Evolutionary conservation across 139 green algal genomes (phyloP).

Genomic region (Auxenochlorella pyrenoidosa): DNA sequence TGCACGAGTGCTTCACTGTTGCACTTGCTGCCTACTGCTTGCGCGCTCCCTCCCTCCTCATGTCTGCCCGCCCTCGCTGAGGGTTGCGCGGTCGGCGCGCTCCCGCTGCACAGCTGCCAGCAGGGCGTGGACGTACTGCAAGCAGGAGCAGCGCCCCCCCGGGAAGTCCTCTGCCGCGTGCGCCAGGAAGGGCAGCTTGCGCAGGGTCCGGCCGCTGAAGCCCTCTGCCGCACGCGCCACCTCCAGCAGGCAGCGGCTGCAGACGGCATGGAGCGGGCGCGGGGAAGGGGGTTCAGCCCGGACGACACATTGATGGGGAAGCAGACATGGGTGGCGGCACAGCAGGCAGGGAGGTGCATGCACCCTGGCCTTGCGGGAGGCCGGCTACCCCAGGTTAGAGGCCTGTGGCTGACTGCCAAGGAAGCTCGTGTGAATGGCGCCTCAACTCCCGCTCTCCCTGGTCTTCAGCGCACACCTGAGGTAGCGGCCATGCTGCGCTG

Average conservation of each 20-base stretch:
- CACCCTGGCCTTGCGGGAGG: too few species aligned
- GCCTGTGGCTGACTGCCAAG: too few species aligned
- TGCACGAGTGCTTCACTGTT: background rate
- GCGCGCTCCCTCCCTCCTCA: background rate
- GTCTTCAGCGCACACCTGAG: background rate
- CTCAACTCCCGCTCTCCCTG: too few species aligned
- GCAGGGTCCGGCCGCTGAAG: conserved; percentile 73
- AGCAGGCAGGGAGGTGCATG: too few species aligned
- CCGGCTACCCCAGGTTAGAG: too few species aligned
- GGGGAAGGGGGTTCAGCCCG: background rate
- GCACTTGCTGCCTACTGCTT: background rate
- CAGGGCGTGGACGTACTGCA: conserved; percentile 23
- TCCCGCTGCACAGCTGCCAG: conserved; percentile 27
- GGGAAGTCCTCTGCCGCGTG: conserved; percentile 51
- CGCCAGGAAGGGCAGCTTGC: conserved; percentile 87
- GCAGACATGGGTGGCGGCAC: too few species aligned
- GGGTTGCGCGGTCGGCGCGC: background rate
- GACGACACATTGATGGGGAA: too few species aligned
- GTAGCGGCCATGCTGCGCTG: background rate
- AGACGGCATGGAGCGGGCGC: background rate
- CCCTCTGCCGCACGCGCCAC: conserved; percentile 67
- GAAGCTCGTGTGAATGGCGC: too few species aligned
- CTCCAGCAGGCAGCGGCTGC: conserved; percentile 48
- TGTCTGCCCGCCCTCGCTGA: background rate
- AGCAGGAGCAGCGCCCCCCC: conserved; percentile 13